phyloP scores from a whole-genome alignment of 345 rosid genomes.

The Cardiospermum halicacabum region DNA sequence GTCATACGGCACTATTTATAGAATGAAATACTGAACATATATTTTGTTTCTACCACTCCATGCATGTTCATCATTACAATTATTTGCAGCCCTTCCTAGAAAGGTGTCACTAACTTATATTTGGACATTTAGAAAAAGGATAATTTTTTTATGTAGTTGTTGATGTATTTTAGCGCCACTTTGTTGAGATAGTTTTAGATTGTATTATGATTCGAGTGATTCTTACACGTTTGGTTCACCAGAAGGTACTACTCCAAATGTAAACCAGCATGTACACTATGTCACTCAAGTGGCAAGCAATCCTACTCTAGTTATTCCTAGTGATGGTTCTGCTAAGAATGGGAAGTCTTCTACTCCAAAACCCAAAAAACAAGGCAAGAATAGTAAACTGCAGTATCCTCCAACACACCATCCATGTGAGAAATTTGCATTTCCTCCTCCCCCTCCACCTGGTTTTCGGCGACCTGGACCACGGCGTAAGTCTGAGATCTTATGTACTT shows the following conservation, averaged over 20 bases:
- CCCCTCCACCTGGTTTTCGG: conserved; percentile 65
- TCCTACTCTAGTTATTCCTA: conserved; percentile 17
- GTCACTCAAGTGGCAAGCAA: conserved; percentile 18
- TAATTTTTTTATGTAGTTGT: background rate
- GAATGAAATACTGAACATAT: background rate
- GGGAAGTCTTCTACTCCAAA: conserved; percentile 23
- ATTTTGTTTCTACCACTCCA: background rate
- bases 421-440: conserved; percentile 75
- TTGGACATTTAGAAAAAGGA: background rate
- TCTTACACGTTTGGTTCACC: conserved; percentile 18
- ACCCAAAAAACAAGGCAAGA: conserved; percentile 26
- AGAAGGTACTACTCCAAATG: conserved; percentile 41
- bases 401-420: conserved; percentile 51
- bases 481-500: conserved; percentile 20
- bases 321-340: conserved; percentile 11
- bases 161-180: background rate
- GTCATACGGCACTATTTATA: background rate
- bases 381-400: conserved; percentile 26
- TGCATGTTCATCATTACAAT: background rate
- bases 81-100: background rate
- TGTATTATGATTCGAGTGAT: conserved; percentile 2
- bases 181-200: conserved; percentile 8
- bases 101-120: background rate
- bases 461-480: conserved; percentile 72
- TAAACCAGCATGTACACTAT: conserved; percentile 31